Percentiles rank a stretch among this genome's conserved stretches.
Conservation (phyloP, 306 rosid species). For the Vigna hirtella region DNA sequence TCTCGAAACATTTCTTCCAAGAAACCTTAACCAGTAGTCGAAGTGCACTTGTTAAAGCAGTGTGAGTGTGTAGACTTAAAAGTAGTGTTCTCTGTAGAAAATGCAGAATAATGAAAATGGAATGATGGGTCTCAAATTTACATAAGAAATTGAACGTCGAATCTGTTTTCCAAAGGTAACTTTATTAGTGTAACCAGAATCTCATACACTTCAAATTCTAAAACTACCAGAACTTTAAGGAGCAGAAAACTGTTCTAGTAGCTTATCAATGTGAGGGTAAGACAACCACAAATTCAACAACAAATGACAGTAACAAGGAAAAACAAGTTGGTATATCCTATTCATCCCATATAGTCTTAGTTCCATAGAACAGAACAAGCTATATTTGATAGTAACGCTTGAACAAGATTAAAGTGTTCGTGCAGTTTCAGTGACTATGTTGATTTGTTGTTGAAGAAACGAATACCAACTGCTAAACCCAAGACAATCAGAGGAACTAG, state of each 20-base stretch:
- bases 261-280: constrained; percentile 7
- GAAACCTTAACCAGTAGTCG: not conserved
- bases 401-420: constrained; percentile 2
- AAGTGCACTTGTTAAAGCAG: not conserved
- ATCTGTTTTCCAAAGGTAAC: not conserved
- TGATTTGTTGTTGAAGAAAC: constrained; percentile 61
- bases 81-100: not conserved
- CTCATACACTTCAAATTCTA: not conserved
- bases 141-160: not conserved
- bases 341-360: constrained; percentile 12
- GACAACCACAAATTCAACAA: constrained; percentile 1
- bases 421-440: constrained; percentile 33
- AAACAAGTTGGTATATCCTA: constrained; percentile 21
- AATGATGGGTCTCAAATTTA: not conserved
- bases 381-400: not conserved
- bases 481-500: constrained; percentile 72
- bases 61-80: not conserved
- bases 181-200: constrained; percentile 11
- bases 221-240: constrained; percentile 1
- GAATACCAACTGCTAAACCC: constrained; percentile 67
- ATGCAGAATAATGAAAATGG: not conserved
- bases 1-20: not conserved
- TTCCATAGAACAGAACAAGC: constrained; percentile 33
- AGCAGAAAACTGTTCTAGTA: constrained; percentile 2
- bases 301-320: constrained; percentile 30